Base-by-base conservation (phyloP, 2,329 filamentous ascomycete species). In the Penicillium capsulatum region DNA sequence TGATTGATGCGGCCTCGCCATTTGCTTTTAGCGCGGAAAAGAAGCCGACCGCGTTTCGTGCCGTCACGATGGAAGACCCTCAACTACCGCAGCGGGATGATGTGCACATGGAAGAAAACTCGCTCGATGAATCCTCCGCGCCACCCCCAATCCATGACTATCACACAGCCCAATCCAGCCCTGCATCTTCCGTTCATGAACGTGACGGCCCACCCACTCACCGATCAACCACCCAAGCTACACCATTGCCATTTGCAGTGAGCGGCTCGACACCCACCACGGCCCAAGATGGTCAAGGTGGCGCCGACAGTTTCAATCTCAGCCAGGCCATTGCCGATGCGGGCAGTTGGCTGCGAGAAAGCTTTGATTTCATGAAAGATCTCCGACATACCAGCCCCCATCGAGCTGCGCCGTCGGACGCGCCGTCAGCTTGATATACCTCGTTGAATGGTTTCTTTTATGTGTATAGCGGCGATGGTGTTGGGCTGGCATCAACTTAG, bases 291-390 rank as follows among this genome's bases (percentile, higher is more conserved):
- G 61, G 62, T 3, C 66, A 68, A 47, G 58, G 57, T 13, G 48
- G 38, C 27, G 40, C 48, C 8, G 63, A 68, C 7, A 60, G 56
- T n/a, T 70, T 71, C 35, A 62, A 69, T 39, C 58, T 70, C 4
- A 65, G 59, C 30, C 63, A 67, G 48, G 67, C 66, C 1, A 68
- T 72, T n/a, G 63, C 63, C 4, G 69, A 71, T 39, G 57, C 67
- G 7, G 68, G 68, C 4, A 70, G 65, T 44, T 71, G 66, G 58
- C 50, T 72, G n/a, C 63, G 61, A 26, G 58, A 68, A 35, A 69
- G 63, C 41, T 70, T 67, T 48, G 66, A 70, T 42, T 54, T 67
- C 14, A 60, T 66, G 38, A 61, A 58, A 35, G 63, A 69, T 5
- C 42, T 57, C 29, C 46, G 45, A 28, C 40, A 48, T 5, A 41